These are phyloP conservation scores for Tuber indicum DNA, from an alignment of 495 filamentous ascomycete genomes.

Conservation along the genomic window DNA sequence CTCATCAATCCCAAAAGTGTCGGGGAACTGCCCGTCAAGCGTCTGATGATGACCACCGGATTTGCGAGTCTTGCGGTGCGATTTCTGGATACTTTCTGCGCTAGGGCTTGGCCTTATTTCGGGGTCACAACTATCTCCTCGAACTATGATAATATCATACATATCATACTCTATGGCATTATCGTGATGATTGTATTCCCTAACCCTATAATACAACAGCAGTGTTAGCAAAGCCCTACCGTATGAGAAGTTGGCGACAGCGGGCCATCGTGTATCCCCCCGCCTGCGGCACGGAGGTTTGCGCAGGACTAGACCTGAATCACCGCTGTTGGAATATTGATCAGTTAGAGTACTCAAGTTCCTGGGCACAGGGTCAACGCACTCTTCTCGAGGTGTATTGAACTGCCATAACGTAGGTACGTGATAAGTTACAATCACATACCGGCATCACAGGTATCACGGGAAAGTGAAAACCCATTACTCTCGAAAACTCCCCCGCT, in stretches of 20 bases:
- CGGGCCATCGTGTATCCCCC: background rate
- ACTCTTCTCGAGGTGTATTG: background rate
- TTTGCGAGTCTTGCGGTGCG: too few relatives aligned
- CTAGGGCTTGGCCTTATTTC: too few relatives aligned
- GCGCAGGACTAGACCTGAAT: background rate
- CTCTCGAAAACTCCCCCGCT: background rate
- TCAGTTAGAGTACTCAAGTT: background rate
- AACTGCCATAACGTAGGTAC: background rate
- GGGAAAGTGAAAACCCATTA: background rate
- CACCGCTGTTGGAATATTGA: background rate
- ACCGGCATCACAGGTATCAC: background rate
- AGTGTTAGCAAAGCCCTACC: background rate
- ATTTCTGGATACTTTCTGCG: too few relatives aligned
- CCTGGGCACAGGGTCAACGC: background rate
- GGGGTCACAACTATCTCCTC: too few relatives aligned
- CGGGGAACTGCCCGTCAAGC: too few relatives aligned
- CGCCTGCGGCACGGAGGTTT: background rate
- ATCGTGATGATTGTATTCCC: too few relatives aligned
- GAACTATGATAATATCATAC: too few relatives aligned
- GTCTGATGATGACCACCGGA: too few relatives aligned
- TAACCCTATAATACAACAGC: background rate
- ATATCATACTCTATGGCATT: too few relatives aligned
- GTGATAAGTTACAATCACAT: background rate
- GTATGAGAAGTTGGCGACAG: background rate
- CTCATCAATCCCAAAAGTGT: too few relatives aligned